Base-by-base conservation (phyloP, 805 yeast species). In the Yamadazyma takamatsuzukensis region DNA sequence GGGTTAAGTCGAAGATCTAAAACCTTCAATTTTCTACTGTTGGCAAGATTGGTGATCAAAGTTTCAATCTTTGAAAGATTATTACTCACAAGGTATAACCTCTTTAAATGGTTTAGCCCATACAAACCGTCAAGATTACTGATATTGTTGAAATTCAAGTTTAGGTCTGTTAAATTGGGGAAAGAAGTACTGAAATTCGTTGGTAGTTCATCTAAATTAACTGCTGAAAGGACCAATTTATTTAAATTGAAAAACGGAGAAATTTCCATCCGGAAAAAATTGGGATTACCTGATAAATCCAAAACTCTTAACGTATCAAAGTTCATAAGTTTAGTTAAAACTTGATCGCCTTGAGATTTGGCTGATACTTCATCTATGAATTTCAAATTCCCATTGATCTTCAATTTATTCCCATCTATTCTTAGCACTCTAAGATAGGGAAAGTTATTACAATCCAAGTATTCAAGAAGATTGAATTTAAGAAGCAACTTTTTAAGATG, bases 1-100 rank as follows among this genome's bases (percentile, higher is more conserved):
- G 76, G 71, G 41, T 75, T 75, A 34, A 74, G 64, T 22, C 80
- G 55, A 29, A 73, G 35, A 46, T 75, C 81, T 12, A 75, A 44
- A 6, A 61, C 51, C 34, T 48, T 54, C 40, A 75, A 44, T 3
- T 38, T 32, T 26, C 76, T 47, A 0, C 59, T 43, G 0, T 53
- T 55, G 4, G 54, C 43, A 18, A 62, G 40, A 2, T 63, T 53
- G 4, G 48, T 43, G 7, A 74, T 41, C 2, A 70, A 40, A 9
- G 44, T 46, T 22, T 56, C 63, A 4, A 66, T 48, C 18, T 52
- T 56, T 5, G 44, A 32, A n/a, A 75, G 44, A 23, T 61, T 56
- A 42, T 75, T 75, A 39, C 78, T 71, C 11, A 75, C 56, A 27
- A 73, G 36, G 31, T 58, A 65, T 26, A 74, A 47, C 35, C 61